These are phyloP conservation scores for Pelargonium myrrhifolium DNA, from an alignment of 441 rosid species.

Conservation along the genomic window DNA sequence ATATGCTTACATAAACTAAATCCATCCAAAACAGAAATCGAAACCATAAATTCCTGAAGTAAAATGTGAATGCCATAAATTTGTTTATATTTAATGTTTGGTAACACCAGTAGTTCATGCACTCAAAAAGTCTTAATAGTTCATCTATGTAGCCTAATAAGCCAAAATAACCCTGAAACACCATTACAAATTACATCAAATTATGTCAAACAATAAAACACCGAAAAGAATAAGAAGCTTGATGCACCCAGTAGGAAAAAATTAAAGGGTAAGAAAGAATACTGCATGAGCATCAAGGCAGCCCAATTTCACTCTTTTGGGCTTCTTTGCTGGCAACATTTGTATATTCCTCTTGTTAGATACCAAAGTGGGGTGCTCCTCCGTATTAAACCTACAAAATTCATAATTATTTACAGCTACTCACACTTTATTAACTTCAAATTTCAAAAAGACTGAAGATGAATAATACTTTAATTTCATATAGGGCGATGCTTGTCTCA, in stretches of 20 bases:
- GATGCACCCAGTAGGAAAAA: neutral
- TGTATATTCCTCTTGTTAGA: slow-evolving; percentile 53
- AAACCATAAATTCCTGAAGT: no score
- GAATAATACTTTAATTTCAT: slow-evolving; percentile 66
- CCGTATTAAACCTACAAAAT: slow-evolving; percentile 52
- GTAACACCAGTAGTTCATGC: no score
- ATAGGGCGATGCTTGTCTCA: slow-evolving; percentile 86
- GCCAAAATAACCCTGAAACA: no score
- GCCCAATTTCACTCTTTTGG: slow-evolving; percentile 50
- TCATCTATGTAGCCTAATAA: no score
- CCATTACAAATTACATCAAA: no score
- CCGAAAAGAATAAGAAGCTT: slow-evolving; percentile 2
- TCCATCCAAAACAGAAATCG: no score
- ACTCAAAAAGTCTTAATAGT: no score
- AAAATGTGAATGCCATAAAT: no score
- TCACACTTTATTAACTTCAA: slow-evolving; percentile 11
- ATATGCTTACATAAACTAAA: no score
- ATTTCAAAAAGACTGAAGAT: slow-evolving; percentile 17
- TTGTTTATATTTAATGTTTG: no score
- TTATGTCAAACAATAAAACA: neutral
- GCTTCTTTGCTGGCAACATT: slow-evolving; percentile 34
- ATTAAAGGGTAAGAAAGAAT: slow-evolving; percentile 7
- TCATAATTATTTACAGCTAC: slow-evolving; percentile 12
- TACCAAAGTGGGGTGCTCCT: slow-evolving; percentile 32
- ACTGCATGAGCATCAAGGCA: slow-evolving; percentile 39